Percentiles rank a stretch among this genome's conserved stretches.
These are phyloP conservation scores for Eucalyptus microcorys DNA, from an alignment of 345 rosid genomes.

Conservation along the genomic window DNA sequence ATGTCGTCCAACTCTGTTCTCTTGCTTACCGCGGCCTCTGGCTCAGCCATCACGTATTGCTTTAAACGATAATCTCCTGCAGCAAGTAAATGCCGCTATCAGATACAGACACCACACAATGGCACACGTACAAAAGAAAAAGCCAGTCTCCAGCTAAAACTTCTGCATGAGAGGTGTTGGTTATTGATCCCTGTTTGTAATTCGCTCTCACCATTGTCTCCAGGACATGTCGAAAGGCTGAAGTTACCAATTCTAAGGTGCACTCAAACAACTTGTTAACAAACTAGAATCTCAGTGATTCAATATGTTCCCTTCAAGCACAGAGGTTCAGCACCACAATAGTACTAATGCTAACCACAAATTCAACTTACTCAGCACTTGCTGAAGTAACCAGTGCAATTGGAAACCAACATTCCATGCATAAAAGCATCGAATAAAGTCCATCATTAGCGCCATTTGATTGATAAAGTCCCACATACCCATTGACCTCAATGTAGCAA, in stretches of 20 bases:
- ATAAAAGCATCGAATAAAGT: neutral
- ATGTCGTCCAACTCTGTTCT: slow-evolving; percentile 6
- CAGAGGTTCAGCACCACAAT: neutral
- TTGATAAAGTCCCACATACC: slow-evolving; percentile 25
- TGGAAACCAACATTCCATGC: neutral
- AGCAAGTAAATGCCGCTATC: neutral
- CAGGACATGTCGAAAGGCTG: neutral
- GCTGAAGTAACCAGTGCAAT: neutral
- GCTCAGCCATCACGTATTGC: slow-evolving; percentile 5
- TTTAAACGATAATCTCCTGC: slow-evolving; percentile 15
- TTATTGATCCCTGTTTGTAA: neutral
- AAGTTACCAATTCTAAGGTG: neutral
- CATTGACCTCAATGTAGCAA: slow-evolving; percentile 90
- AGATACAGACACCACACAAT: neutral
- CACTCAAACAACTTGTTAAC: neutral
- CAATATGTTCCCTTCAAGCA: neutral
- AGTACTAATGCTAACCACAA: neutral
- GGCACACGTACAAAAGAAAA: neutral
- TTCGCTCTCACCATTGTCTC: neutral
- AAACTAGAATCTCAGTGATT: neutral
- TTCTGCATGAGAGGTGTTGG: neutral
- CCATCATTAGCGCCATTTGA: neutral
- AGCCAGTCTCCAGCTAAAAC: neutral
- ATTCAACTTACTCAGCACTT: neutral
- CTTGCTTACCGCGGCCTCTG: slow-evolving; percentile 9